These are phyloP conservation scores for Pythium diclinum DNA, from an alignment of 352 stramenopile species.

Conservation along the genomic window DNA sequence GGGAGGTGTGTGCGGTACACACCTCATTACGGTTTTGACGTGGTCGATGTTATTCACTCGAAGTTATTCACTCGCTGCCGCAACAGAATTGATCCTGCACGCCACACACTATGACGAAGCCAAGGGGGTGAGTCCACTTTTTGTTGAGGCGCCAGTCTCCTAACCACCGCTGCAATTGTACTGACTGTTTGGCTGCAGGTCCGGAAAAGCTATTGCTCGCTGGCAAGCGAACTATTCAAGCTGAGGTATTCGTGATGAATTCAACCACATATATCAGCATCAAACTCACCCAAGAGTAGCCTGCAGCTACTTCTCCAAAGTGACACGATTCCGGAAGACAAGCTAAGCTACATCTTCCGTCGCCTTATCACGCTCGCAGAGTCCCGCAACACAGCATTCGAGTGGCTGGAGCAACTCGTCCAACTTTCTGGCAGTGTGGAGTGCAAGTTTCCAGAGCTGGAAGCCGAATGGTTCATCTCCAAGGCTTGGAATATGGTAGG, in stretches of 20 bases:
- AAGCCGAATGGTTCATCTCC: conserved; percentile 70
- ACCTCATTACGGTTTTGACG: neutral
- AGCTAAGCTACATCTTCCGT: conserved; percentile 61
- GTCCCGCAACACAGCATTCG: conserved; percentile 35
- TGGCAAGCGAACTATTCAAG: conserved; percentile 65
- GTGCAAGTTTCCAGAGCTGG: conserved; percentile 38
- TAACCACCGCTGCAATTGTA: neutral
- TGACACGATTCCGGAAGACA: conserved; percentile 28
- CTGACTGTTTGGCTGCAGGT: conserved; percentile 33
- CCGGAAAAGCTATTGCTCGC: conserved; percentile 41
- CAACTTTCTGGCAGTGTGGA: conserved; percentile 52
- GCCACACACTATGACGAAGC: conserved; percentile 53
- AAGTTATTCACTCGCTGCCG: neutral
- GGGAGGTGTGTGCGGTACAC: conserved; percentile 39
- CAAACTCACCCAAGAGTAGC: conserved; percentile 24
- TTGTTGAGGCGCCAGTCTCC: neutral
- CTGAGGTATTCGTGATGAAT: conserved; percentile 34
- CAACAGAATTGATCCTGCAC: conserved; percentile 60
- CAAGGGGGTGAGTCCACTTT: conserved; percentile 26
- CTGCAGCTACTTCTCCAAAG: conserved; percentile 61
- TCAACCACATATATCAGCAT: neutral
- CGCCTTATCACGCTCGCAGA: conserved; percentile 53
- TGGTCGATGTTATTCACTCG: neutral
- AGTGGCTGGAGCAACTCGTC: conserved; percentile 67
- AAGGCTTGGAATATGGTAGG: conserved; percentile 78